A percentile compares a stretch with the other conserved stretches of the same genome.
Conservation (phyloP, 2,329 filamentous ascomycete genomes). For the Cordyceps fumosorosea region DNA sequence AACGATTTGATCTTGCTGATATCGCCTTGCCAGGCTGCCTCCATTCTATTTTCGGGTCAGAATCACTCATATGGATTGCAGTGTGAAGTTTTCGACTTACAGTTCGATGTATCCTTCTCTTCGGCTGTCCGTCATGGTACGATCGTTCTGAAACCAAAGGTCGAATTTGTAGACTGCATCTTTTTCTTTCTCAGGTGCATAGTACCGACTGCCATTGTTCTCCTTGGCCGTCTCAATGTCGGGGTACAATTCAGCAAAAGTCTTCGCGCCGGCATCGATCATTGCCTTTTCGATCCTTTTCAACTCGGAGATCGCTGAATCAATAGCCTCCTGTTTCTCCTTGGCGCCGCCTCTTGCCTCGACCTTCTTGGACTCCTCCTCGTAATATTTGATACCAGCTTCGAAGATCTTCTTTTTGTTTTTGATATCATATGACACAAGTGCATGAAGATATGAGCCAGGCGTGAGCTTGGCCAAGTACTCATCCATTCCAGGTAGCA, state of each 20-base stretch:
- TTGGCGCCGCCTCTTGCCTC: constrained; percentile 21
- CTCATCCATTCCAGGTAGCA: constrained; percentile 36
- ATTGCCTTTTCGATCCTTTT: constrained; percentile 49
- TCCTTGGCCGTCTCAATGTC: constrained; percentile 29
- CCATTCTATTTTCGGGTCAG: constrained; percentile 38
- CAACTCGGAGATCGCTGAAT: constrained; percentile 43
- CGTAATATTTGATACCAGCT: constrained; percentile 24
- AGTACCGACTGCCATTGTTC: constrained; percentile 4
- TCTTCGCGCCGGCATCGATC: constrained; percentile 55
- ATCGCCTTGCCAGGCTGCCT: constrained; percentile 69
- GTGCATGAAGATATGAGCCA: constrained; percentile 56
- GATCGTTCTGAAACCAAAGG: constrained; percentile 47
- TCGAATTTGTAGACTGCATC: constrained; percentile 38
- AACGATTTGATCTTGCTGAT: constrained; percentile 57
- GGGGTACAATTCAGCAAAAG: constrained; percentile 59
- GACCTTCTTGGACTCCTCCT: constrained; percentile 14
- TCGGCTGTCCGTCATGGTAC: constrained; percentile 48
- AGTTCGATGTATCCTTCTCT: constrained; percentile 56
- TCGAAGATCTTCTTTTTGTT: constrained; percentile 26
- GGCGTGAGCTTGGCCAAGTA: constrained; percentile 45
- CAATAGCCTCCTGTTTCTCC: constrained; percentile 52
- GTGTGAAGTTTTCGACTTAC: constrained; percentile 32
- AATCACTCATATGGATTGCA: not conserved
- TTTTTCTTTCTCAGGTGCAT: constrained; percentile 15
- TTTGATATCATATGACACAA: constrained; percentile 35